Evolutionary conservation across 345 rosid genomes (phyloP).

Genomic region (Boechera retrofracta): DNA sequence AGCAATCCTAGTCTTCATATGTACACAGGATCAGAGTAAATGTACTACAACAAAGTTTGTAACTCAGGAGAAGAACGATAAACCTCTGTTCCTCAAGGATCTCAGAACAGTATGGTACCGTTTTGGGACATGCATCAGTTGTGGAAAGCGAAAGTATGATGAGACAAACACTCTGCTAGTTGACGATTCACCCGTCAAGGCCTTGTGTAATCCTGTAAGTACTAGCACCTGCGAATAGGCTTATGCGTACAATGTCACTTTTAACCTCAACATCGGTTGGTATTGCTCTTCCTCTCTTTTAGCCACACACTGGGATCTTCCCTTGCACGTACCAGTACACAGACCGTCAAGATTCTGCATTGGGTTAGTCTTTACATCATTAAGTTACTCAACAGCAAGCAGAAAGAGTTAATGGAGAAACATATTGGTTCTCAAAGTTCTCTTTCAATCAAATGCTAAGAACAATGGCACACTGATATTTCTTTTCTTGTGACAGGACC

Average conservation of each 20-base stretch:
- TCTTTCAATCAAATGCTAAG: neutral
- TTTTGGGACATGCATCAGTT: slow-evolving; percentile 52
- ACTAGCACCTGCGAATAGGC: slow-evolving; percentile 8
- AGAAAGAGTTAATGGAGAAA: slow-evolving; percentile 17
- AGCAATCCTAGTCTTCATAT: slow-evolving; percentile 10
- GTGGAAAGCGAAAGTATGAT: slow-evolving; percentile 64
- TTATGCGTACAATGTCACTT: slow-evolving; percentile 19
- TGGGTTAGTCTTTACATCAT: slow-evolving; percentile 61
- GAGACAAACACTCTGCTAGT: slow-evolving; percentile 78
- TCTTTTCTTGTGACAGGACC: slow-evolving; percentile 55
- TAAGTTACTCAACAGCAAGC: neutral
- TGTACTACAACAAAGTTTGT: slow-evolving; percentile 62
- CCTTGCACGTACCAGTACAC: slow-evolving; percentile 61
- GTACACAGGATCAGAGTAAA: slow-evolving; percentile 57
- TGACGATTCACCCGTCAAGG: slow-evolving; percentile 51
- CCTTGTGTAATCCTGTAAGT: slow-evolving; percentile 37
- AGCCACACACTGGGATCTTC: slow-evolving; percentile 81
- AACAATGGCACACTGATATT: slow-evolving; percentile 1
- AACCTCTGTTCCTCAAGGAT: slow-evolving; percentile 52
- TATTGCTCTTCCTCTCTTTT: slow-evolving; percentile 25
- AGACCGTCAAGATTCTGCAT: slow-evolving; percentile 55
- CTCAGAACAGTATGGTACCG: slow-evolving; percentile 70
- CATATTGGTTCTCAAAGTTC: neutral
- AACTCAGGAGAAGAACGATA: slow-evolving; percentile 53
- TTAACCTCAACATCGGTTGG: slow-evolving; percentile 1